Conservation (phyloP, 2,329 filamentous ascomycete species). For the Penicillium hesseltinei region DNA sequence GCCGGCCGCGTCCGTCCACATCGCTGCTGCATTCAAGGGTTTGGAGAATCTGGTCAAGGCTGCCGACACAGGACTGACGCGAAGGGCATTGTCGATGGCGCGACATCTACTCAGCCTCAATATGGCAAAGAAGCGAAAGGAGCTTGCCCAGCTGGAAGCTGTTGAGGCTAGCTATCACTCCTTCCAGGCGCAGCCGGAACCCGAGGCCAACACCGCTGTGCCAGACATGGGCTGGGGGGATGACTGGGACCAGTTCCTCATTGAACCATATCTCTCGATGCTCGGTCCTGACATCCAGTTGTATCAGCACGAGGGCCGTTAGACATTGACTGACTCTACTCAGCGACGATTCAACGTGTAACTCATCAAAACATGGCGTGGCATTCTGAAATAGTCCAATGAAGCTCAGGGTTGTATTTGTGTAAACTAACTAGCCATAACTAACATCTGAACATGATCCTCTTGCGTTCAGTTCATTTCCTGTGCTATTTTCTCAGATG, state of each 20-base stretch:
- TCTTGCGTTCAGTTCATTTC: too few relatives aligned
- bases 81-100: constrained; percentile 30
- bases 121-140: constrained; percentile 31
- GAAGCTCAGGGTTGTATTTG: neutral
- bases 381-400: neutral
- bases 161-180: constrained; percentile 24
- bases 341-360: neutral
- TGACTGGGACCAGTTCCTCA: constrained; percentile 33
- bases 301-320: neutral
- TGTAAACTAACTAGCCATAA: neutral
- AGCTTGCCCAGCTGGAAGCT: constrained; percentile 29
- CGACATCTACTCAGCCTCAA: constrained; percentile 29
- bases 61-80: constrained; percentile 28
- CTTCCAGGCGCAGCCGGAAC: constrained; percentile 10
- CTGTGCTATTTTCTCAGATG: too few relatives aligned
- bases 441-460: too few relatives aligned
- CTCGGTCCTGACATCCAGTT: constrained; percentile 20
- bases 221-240: constrained; percentile 25
- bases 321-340: neutral
- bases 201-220: constrained; percentile 11
- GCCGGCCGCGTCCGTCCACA: constrained; percentile 19
- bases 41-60: constrained; percentile 29
- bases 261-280: constrained; percentile 32
- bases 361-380: neutral
- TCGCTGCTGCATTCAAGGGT: constrained; percentile 23